phyloP scores from a whole-genome alignment of 345 rosid species.

The Brassica nigra region DNA sequence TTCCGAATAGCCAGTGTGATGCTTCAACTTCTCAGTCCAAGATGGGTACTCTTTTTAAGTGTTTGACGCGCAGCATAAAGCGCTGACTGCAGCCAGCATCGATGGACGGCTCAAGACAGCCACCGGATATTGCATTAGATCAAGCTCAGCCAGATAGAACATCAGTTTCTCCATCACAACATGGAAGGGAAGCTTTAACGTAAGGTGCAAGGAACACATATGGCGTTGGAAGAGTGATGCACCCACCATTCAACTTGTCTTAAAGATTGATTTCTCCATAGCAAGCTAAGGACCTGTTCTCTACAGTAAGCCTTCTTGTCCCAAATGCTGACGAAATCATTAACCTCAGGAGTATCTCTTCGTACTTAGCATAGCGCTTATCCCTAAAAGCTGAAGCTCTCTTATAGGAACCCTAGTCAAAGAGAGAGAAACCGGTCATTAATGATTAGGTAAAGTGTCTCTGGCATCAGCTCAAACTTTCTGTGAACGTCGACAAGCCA shows the following conservation, averaged over 20 bases:
- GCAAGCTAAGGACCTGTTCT: constrained; percentile 53
- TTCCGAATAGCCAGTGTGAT: constrained; percentile 35
- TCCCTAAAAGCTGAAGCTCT: constrained; percentile 81
- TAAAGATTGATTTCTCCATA: constrained; percentile 77
- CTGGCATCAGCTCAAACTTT: constrained; percentile 36
- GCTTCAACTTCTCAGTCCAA: constrained; percentile 33
- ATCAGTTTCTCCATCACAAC: constrained; percentile 66
- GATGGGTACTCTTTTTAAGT: neutral
- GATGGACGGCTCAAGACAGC: constrained; percentile 24
- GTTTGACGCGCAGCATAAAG: constrained; percentile 16
- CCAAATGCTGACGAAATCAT: constrained; percentile 74
- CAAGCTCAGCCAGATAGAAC: constrained; percentile 54
- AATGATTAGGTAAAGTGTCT: constrained; percentile 29
- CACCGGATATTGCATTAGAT: constrained; percentile 15
- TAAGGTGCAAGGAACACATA: constrained; percentile 76
- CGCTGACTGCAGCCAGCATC: constrained; percentile 31
- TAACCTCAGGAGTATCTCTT: constrained; percentile 90
- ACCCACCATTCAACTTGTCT: constrained; percentile 63
- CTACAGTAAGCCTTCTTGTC: constrained; percentile 64
- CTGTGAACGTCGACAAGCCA: constrained; percentile 22
- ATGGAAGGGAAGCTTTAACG: constrained; percentile 64
- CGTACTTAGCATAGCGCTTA: constrained; percentile 87
- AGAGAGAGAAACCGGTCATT: constrained; percentile 45
- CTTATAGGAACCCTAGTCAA: constrained; percentile 52
- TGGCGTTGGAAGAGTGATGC: constrained; percentile 72